A percentile compares a stretch with the other conserved stretches of the same genome.
These are phyloP conservation scores for Ustilago tritici DNA, from an alignment of 1,284 basidiomycete species.

Conservation along the genomic window DNA sequence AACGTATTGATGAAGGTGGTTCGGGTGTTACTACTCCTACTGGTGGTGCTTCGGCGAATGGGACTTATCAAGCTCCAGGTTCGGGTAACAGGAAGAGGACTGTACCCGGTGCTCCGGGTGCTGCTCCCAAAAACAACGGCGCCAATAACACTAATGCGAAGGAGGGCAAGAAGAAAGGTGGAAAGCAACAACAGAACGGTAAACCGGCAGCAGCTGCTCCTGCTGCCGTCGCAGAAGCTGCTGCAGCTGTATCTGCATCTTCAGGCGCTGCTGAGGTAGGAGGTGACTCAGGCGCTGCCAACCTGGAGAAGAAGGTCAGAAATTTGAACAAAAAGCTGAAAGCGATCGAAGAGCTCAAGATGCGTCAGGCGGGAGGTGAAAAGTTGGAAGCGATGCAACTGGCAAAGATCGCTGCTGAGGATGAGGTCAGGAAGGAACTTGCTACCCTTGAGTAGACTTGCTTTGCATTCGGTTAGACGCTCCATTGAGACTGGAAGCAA, in stretches of 20 bases:
- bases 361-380: conserved; percentile 86
- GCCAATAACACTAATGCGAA: conserved; percentile 9
- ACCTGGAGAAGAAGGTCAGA: conserved; percentile 73
- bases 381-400: conserved; percentile 90
- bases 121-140: conserved; percentile 23
- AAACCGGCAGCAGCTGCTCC: conserved; percentile 33
- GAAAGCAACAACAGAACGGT: conserved; percentile 43
- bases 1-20: conserved; percentile 83
- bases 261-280: conserved; percentile 57
- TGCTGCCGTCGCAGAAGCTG: conserved; percentile 13
- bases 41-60: conserved; percentile 32
- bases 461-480: background rate
- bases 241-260: conserved; percentile 16
- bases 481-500: background rate
- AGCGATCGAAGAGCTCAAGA: conserved; percentile 94
- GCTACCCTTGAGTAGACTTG: conserved; percentile 70
- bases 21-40: conserved; percentile 46
- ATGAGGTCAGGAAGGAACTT: conserved; percentile 84
- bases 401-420: conserved; percentile 92
- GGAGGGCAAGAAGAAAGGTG: conserved; percentile 45
- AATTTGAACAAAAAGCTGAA: conserved; percentile 94
- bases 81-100: conserved; percentile 47
- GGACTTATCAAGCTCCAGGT: conserved; percentile 52
- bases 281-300: conserved; percentile 47
- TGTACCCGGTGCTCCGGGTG: conserved; percentile 57